Evolutionary conservation across 2,329 filamentous ascomycete species (phyloP).

Genomic region (Nemania diffusa): DNA sequence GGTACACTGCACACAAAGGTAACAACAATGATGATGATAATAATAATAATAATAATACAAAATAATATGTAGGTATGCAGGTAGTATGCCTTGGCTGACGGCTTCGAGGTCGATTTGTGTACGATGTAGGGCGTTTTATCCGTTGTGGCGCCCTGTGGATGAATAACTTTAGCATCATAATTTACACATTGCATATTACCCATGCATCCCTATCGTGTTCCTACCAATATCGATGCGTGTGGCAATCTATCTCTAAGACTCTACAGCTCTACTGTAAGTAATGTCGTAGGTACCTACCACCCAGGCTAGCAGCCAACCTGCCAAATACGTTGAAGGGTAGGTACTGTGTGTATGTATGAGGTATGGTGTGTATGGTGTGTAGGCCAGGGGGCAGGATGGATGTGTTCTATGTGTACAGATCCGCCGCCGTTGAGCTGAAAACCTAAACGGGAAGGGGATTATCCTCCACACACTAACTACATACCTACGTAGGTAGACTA

Average conservation of each 20-base stretch:
- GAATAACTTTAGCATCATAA: conserved; percentile 25
- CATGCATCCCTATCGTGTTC: conserved; percentile 12
- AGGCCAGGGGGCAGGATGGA: background rate
- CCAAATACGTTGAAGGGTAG: conserved; percentile 17
- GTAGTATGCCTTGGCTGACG: conserved; percentile 27
- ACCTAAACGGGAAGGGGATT: conserved; percentile 27
- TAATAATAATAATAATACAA: background rate
- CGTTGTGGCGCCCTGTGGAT: conserved; percentile 28
- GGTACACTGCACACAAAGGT: background rate
- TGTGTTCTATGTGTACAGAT: conserved; percentile 9
- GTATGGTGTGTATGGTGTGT: conserved; percentile 13
- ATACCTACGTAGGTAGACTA: too few species aligned
- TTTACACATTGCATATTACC: background rate
- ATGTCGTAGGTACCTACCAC: conserved; percentile 1
- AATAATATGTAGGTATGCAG: background rate
- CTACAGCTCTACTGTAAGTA: background rate
- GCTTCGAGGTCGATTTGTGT: conserved; percentile 7
- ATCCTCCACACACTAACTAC: conserved; percentile 12
- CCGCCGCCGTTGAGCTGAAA: conserved; percentile 32
- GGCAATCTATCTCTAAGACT: background rate
- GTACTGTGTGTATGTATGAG: background rate
- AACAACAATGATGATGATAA: too few species aligned
- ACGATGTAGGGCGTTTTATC: conserved; percentile 1
- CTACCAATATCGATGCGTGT: conserved; percentile 23
- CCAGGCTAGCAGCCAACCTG: conserved; percentile 22